phyloP scores from a whole-genome alignment of 257 asterid genomes.

The Capsicum rhomboideum region DNA sequence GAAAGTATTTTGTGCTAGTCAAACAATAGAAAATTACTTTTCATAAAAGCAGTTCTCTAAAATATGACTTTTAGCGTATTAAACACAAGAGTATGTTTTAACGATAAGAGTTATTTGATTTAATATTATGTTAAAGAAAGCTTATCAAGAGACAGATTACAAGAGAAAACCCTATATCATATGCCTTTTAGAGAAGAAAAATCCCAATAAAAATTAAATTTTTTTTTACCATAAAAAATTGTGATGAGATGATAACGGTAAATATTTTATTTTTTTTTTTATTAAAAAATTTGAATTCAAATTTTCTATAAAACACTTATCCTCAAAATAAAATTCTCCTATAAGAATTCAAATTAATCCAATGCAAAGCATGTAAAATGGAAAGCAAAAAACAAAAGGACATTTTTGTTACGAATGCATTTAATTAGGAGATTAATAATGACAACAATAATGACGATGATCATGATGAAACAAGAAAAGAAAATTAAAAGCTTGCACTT shows the following conservation, averaged over 20 bases:
- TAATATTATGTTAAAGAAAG: neutral
- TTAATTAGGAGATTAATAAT: neutral
- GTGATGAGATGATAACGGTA: too few species aligned
- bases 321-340: too few species aligned
- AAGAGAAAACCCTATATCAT: neutral
- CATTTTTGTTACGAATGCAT: neutral
- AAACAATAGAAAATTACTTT: neutral
- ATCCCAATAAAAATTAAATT: too few species aligned
- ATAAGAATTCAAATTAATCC: too few species aligned
- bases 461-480: conserved; percentile 8
- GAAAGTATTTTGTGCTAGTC: neutral
- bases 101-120: neutral
- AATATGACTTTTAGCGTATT: neutral
- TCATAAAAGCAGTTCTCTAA: neutral
- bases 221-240: too few species aligned
- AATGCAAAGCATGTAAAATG: too few species aligned
- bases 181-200: too few species aligned
- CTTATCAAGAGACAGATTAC: neutral
- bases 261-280: too few species aligned
- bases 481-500: neutral
- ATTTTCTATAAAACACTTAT: too few species aligned
- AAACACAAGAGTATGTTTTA: neutral
- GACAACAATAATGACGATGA: neutral
- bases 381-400: neutral
- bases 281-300: too few species aligned